Evolutionary conservation across 805 yeast genomes (phyloP).

Genomic region (Lachancea meyersii): DNA sequence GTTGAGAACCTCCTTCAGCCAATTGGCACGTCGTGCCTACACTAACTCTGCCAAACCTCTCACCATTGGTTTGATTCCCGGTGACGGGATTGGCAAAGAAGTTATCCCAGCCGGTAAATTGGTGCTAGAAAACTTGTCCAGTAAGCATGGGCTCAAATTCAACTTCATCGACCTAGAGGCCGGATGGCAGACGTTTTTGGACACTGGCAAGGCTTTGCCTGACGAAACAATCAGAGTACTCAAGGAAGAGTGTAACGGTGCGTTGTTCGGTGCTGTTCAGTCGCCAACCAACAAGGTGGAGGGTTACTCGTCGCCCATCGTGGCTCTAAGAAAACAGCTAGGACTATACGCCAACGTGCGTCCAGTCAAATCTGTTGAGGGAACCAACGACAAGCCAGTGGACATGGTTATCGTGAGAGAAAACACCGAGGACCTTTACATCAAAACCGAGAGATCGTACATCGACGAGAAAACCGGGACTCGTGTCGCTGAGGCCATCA

Average conservation of each 20-base stretch:
- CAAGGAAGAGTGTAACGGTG: slow-evolving; percentile 86
- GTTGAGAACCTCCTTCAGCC: slow-evolving; percentile 27
- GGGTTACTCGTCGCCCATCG: slow-evolving; percentile 97
- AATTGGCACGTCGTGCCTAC: slow-evolving; percentile 30
- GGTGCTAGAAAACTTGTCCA: slow-evolving; percentile 74
- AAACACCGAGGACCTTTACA: slow-evolving; percentile 95
- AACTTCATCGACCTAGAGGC: slow-evolving; percentile 87
- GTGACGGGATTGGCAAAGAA: slow-evolving; percentile 97
- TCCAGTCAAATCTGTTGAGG: slow-evolving; percentile 91
- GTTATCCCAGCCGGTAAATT: slow-evolving; percentile 96
- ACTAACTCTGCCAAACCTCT: slow-evolving; percentile 42
- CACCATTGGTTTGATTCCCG: slow-evolving; percentile 77
- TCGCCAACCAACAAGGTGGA: slow-evolving; percentile 91
- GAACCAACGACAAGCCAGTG: slow-evolving; percentile 71
- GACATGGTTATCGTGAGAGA: slow-evolving; percentile 98
- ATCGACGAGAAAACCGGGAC: slow-evolving; percentile 68
- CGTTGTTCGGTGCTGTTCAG: slow-evolving; percentile 94
- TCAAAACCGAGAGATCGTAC: slow-evolving; percentile 82
- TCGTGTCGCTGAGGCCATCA: slow-evolving; percentile 93
- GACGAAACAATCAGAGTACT: slow-evolving; percentile 80
- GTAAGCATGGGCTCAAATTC: slow-evolving; percentile 69
- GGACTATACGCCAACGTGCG: slow-evolving; percentile 96
- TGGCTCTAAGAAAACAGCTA: slow-evolving; percentile 92
- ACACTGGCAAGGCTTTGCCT: slow-evolving; percentile 94
- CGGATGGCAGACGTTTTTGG: slow-evolving; percentile 88